phyloP scores from a whole-genome alignment of 2,329 filamentous ascomycete genomes.

The Pyrenochaeta sp. region DNA sequence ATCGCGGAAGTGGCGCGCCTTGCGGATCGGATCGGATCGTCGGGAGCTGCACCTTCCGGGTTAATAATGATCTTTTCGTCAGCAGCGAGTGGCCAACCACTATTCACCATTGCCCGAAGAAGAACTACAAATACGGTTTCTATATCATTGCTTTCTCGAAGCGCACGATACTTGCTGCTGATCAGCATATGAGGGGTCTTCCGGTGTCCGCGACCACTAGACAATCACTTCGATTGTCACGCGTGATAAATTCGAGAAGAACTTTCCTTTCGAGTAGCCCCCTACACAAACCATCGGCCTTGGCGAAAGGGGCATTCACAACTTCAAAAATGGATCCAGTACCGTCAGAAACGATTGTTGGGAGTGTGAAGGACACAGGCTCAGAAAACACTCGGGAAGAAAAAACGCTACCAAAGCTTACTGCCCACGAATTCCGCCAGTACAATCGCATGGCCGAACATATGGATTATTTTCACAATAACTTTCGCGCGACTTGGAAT shows the following conservation, averaged over 20 bases:
- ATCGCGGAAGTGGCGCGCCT: constrained; percentile 11
- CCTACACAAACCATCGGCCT: constrained; percentile 1
- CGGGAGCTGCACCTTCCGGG: constrained; percentile 20
- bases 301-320: constrained; percentile 9
- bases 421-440: constrained; percentile 68
- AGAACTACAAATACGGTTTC: constrained; percentile 11
- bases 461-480: constrained; percentile 71
- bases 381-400: constrained; percentile 21
- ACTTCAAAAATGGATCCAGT: constrained; percentile 1
- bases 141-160: constrained; percentile 10
- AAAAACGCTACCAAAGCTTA: constrained; percentile 66
- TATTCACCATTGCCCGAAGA: constrained; percentile 7
- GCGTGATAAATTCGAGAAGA: not conserved
- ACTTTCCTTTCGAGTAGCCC: constrained; percentile 1
- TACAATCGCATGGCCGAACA: constrained; percentile 78
- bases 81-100: constrained; percentile 23
- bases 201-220: constrained; percentile 5
- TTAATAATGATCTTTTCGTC: constrained; percentile 24
- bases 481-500: constrained; percentile 66
- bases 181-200: constrained; percentile 13
- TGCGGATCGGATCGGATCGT: constrained; percentile 8
- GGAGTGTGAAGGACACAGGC: constrained; percentile 2
- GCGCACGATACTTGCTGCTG: not conserved
- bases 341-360: constrained; percentile 6
- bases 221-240: constrained; percentile 4